Percentiles rank a stretch among this genome's conserved stretches.
These are phyloP conservation scores for Yarrowia keelungensis DNA, from an alignment of 805 yeast genomes.

Conservation along the genomic window DNA sequence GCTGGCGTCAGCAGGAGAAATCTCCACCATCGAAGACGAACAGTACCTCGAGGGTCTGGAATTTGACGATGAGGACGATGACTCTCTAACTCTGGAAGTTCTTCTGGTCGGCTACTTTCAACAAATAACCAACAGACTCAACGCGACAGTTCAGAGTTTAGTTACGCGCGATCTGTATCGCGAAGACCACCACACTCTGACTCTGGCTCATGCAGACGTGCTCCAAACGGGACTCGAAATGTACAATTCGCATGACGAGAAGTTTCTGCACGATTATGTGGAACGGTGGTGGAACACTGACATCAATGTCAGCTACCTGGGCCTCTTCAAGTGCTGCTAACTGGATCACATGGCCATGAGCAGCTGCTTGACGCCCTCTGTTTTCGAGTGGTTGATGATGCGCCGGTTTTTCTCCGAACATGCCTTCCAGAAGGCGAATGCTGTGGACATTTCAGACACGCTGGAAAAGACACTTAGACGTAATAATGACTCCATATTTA, in stretches of 20 bases:
- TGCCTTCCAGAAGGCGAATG: conserved; percentile 22
- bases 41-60: conserved; percentile 31
- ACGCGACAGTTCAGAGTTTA: conserved; percentile 22
- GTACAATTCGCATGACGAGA: conserved; percentile 35
- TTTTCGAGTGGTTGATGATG: conserved; percentile 18
- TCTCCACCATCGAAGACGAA: conserved; percentile 34
- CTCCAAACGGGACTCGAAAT: conserved; percentile 37
- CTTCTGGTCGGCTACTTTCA: conserved; percentile 33
- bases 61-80: conserved; percentile 32
- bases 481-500: conserved; percentile 11
- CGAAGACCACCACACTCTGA: conserved; percentile 23
- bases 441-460: conserved; percentile 21
- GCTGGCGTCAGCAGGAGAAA: conserved; percentile 36
- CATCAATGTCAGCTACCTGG: conserved; percentile 22
- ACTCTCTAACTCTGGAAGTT: conserved; percentile 20
- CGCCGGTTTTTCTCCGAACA: conserved; percentile 13
- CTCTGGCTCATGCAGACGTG: conserved; percentile 29
- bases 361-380: conserved; percentile 23
- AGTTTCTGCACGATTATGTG: conserved; percentile 31
- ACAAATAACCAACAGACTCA: conserved; percentile 22
- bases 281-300: conserved; percentile 32
- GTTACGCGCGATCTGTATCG: conserved; percentile 31
- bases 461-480: conserved; percentile 16
- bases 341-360: conserved; percentile 3
- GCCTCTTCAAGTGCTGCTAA: conserved; percentile 27